Evolutionary conservation across 2,329 filamentous ascomycete genomes (phyloP), one percentile per base, ranked within the genome.

Genomic region (Colletotrichum gloeosporioides): DNA sequence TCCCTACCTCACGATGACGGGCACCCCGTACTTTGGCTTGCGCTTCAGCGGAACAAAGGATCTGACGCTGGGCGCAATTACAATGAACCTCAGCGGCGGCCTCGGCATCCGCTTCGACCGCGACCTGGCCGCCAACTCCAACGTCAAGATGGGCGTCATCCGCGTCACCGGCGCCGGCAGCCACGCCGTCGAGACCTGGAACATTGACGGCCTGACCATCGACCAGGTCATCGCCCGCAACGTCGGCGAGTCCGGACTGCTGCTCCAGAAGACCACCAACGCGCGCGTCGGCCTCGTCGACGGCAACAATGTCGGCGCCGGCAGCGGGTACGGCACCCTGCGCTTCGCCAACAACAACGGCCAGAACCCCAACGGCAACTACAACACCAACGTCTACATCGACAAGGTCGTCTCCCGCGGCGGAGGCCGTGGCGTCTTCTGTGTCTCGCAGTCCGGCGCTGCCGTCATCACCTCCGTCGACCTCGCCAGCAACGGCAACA

Each of bases 151-250:
- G 86, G 89, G 86, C 69, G 84, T 82, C 36, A 88, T 92, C 77
- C 86, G 77, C 8, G 88, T 91, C 29, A 90, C 85, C 0, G 89
- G 90, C 4, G 89, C 90, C 9, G 84, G 88, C 8, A 90, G 88
- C 79, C 90, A 92, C 79, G 89, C 89, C 4, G 89, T 92, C 39
- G 90, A 92, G 82, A 90, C 88, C 0, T 92, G 89, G 89, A 92
- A 92, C 81, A 91, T 92, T 57, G 87, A 91, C 77, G 87, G 88
- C 13, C 85, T 92, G 4, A 84, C 81, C 1, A 89, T 92, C 78
- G 85, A 86, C 78, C 82, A 84, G 22, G 90, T 92, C 57, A 88
- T 91, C 44, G 90, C 90, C 2, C 84, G 84, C 10, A 83, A 92
- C 75, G 87, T 90, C 4, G 90, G 89, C 57, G 90, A 92, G 81